Evolutionary conservation across 2,329 filamentous ascomycete genomes (phyloP).

Genomic region (Didymellaceae sp.): DNA sequence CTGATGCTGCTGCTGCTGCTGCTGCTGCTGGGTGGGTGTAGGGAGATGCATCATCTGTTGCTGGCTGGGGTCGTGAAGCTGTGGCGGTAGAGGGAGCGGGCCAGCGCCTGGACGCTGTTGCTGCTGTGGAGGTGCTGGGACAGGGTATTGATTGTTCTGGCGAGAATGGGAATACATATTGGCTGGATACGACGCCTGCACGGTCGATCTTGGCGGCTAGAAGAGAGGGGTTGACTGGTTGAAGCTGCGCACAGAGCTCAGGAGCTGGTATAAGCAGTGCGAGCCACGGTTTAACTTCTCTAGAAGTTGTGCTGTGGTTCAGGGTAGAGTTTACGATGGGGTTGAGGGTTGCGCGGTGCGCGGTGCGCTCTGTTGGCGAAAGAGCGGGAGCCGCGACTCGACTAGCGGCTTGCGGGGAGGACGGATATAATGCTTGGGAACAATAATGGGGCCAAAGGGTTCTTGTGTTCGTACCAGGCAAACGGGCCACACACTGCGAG

Average conservation of each 20-base stretch:
- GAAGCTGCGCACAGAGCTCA: constrained; percentile 1
- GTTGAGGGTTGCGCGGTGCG: constrained; percentile 3
- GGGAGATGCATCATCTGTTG: constrained; percentile 23
- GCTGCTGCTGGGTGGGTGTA: constrained; percentile 15
- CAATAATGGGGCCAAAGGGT: constrained; percentile 11
- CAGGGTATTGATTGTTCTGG: constrained; percentile 29
- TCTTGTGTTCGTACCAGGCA: constrained; percentile 9
- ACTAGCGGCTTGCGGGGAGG: constrained; percentile 17
- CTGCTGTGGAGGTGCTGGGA: constrained; percentile 21
- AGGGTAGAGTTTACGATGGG: neutral
- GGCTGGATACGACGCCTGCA: constrained; percentile 10
- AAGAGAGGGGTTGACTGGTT: neutral
- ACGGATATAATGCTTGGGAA: constrained; percentile 9
- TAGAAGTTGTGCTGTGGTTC: neutral
- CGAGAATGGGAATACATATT: constrained; percentile 34
- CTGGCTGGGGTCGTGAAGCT: constrained; percentile 20
- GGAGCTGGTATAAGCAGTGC: neutral
- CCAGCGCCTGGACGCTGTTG: constrained; percentile 20
- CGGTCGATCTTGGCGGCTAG: constrained; percentile 3
- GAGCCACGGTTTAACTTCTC: neutral
- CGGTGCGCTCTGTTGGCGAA: constrained; percentile 3
- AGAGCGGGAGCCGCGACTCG: constrained; percentile 16
- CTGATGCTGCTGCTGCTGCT: neutral
- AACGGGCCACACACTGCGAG: constrained; percentile 15
- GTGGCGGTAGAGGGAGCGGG: constrained; percentile 21